Percentiles rank a stretch among this genome's conserved stretches.
These are phyloP conservation scores for Penicillium verrucosum DNA, from an alignment of 2,329 filamentous ascomycete species.

Conservation along the genomic window DNA sequence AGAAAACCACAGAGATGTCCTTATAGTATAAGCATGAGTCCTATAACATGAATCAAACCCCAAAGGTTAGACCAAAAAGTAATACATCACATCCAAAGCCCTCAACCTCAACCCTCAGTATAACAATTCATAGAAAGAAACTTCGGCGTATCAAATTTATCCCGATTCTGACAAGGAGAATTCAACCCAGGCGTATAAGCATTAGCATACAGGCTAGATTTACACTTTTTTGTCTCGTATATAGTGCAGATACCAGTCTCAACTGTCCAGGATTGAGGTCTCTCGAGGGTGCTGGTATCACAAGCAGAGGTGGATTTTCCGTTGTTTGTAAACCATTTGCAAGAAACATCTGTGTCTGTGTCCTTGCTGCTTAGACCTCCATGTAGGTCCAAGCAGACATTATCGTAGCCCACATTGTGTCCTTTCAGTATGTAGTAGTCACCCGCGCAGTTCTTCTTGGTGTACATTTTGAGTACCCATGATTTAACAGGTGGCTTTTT, in stretches of 20 bases:
- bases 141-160: neutral
- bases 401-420: neutral
- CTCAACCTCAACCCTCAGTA: neutral
- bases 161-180: neutral
- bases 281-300: neutral
- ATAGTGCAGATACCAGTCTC: neutral
- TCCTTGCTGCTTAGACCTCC: neutral
- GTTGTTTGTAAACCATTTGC: neutral
- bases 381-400: neutral
- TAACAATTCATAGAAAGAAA: neutral
- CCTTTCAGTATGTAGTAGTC: constrained; percentile 15
- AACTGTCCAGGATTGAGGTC: neutral
- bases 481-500: neutral
- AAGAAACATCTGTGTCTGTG: neutral
- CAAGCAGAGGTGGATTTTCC: neutral
- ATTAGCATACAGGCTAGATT: neutral
- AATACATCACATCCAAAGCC: neutral
- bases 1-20: neutral
- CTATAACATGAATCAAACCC: neutral
- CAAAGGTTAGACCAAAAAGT: neutral
- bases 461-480: constrained; percentile 13
- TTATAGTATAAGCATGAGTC: neutral
- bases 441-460: constrained; percentile 4
- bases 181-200: neutral
- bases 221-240: neutral